Evolutionary conservation across 257 asterid species (phyloP).

Genomic region (Plectranthus barbatus): DNA sequence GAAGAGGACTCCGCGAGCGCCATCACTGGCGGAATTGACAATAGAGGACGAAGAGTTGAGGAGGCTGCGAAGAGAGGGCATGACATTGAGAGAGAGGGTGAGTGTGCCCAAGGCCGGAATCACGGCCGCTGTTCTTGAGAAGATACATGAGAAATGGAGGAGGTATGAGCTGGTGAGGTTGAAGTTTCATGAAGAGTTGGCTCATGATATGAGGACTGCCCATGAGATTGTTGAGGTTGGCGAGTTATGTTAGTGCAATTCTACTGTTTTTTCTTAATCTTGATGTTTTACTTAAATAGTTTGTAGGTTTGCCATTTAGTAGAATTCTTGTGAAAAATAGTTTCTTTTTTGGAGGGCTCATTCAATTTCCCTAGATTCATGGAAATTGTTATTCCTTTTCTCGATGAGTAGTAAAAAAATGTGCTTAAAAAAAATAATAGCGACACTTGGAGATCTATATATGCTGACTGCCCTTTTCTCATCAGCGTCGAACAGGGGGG

Average conservation of each 20-base stretch:
- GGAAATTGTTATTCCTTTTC: neutral
- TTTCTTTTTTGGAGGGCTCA: neutral
- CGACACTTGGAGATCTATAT: neutral
- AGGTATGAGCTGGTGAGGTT: slow-evolving; percentile 80
- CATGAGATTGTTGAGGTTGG: slow-evolving; percentile 96
- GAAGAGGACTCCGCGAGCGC: slow-evolving; percentile 58
- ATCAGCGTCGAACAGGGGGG: slow-evolving; percentile 93
- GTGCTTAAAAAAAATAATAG: neutral
- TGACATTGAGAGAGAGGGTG: slow-evolving; percentile 81
- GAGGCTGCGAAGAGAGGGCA: slow-evolving; percentile 85
- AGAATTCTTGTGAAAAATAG: neutral
- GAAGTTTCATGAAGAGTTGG: slow-evolving; percentile 91
- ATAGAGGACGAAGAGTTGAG: slow-evolving; percentile 82
- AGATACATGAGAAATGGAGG: slow-evolving; percentile 90
- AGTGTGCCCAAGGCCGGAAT: slow-evolving; percentile 92
- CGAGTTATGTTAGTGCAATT: slow-evolving; percentile 15
- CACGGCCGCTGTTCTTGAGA: slow-evolving; percentile 78
- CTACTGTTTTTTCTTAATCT: neutral
- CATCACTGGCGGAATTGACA: slow-evolving; percentile 80
- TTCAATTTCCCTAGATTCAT: neutral
- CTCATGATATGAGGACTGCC: slow-evolving; percentile 92
- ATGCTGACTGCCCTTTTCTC: slow-evolving; percentile 21
- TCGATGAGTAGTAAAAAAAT: neutral
- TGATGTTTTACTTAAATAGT: neutral
- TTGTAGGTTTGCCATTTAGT: neutral